These are phyloP conservation scores for Pythium monospermum DNA, from an alignment of 352 stramenopile genomes.

Conservation along the genomic window DNA sequence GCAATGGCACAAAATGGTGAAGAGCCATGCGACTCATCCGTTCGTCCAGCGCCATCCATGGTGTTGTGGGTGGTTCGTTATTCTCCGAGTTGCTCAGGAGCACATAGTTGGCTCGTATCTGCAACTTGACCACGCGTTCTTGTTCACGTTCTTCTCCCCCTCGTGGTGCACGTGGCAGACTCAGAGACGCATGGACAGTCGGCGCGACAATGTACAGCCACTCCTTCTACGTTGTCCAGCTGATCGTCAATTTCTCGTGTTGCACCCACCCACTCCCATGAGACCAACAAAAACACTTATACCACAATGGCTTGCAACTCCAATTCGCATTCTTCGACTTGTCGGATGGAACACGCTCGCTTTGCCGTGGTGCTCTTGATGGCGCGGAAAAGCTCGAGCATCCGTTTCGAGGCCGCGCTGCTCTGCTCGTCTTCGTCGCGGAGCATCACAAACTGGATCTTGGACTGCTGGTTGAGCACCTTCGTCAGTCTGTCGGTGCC, in stretches of 20 bases:
- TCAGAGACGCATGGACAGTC: slow-evolving; percentile 11
- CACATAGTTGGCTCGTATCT: slow-evolving; percentile 27
- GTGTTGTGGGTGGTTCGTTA: neutral
- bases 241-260: neutral
- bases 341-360: slow-evolving; percentile 20
- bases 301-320: slow-evolving; percentile 34
- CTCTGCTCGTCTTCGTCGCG: slow-evolving; percentile 30
- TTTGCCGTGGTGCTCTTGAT: slow-evolving; percentile 25
- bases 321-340: slow-evolving; percentile 29
- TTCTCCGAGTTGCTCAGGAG: slow-evolving; percentile 4
- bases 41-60: slow-evolving; percentile 20
- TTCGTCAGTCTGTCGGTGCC: neutral
- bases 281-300: slow-evolving; percentile 2
- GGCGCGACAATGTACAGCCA: slow-evolving; percentile 26
- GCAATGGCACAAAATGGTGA: slow-evolving; percentile 29
- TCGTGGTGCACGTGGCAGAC: too few relatives aligned
- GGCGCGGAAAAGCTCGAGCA: slow-evolving; percentile 21
- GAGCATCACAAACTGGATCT: slow-evolving; percentile 37
- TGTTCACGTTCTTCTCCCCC: neutral
- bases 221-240: slow-evolving; percentile 28
- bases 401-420: slow-evolving; percentile 19
- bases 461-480: slow-evolving; percentile 6
- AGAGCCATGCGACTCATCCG: slow-evolving; percentile 19
- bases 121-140: slow-evolving; percentile 1
- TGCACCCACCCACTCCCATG: neutral